Base-by-base conservation (phyloP, 106 monocot species). In the Dendrobium chrysotoxum region DNA sequence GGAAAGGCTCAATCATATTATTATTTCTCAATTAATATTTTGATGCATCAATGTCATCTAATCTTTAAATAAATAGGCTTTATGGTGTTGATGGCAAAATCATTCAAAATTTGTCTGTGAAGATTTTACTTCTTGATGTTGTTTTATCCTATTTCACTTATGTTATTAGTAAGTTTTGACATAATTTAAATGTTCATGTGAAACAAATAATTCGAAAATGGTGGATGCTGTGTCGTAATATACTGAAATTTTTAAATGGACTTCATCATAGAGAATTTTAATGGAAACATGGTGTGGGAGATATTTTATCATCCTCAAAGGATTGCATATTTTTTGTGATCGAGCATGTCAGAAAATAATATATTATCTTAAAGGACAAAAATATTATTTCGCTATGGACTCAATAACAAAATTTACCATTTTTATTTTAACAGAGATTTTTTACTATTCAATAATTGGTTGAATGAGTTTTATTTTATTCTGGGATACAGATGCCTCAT, bases 11-110 rank as follows among this genome's bases (percentile, higher is more conserved):
- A 5, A 58, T 58, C 18, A 58, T 58, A 21, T 58, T 58, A 58
- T 58, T 58, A 21, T 18, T 21, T 1, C 57, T 58, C 18, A 58
- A 21, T 58, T 58, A 7, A 58, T 46, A 46, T 46, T 61, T n/a
- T 21, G 61, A 61, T 61, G n/a, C 28, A 68, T 68, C 30, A 68
- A 68, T 68, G 68, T 68, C 68, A 65, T 30, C 68, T 28, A 31
- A n/a, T 68, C 11, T 31, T 15, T 68, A 68, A 68, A 28, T 68
- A 68, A 68, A 68, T 11, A n/a, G 28, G 1, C 30, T 61, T 61
- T 61, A 61, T n/a, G 23, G 20, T 25, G 4, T n/a, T 11, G 11
- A 5, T 57, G 61, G 23, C n/a, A 9, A 68, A 68, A 65, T 65
- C 4, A 68, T 31, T 31, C 30, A 68, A 13, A 61, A 10, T 30